phyloP scores from a whole-genome alignment of 2,329 filamentous ascomycete genomes.

The Phaeosphaeriaceae sp. region DNA sequence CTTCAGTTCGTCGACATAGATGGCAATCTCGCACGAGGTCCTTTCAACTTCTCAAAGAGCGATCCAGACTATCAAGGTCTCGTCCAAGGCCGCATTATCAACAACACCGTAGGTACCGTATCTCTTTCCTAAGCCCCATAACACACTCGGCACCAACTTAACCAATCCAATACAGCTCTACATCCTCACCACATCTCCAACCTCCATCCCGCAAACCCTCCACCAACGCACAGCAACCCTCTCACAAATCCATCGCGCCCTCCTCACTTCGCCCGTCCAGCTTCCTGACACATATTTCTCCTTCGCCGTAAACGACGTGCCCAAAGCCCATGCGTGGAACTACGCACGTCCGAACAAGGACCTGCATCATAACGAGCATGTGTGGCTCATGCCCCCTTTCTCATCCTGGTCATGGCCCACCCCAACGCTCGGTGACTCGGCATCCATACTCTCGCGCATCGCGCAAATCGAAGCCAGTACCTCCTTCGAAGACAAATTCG shows the following conservation, averaged over 20 bases:
- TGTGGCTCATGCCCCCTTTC: slow-evolving; percentile 31
- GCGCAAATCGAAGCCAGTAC: slow-evolving; percentile 9
- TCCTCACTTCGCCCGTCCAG: slow-evolving; percentile 14
- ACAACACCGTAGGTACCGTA: slow-evolving; percentile 18
- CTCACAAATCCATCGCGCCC: slow-evolving; percentile 21
- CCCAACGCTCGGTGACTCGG: slow-evolving; percentile 13
- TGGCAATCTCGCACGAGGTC: slow-evolving; percentile 5
- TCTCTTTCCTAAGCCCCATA: neutral
- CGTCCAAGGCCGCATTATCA: slow-evolving; percentile 22
- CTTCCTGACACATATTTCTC: slow-evolving; percentile 24
- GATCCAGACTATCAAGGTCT: slow-evolving; percentile 23
- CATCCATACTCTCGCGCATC: slow-evolving; percentile 14
- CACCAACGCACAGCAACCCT: slow-evolving; percentile 28
- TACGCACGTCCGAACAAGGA: slow-evolving; percentile 22
- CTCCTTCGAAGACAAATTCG: slow-evolving; percentile 16
- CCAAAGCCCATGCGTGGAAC: slow-evolving; percentile 25
- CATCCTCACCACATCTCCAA: slow-evolving; percentile 19
- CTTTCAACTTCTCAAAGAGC: slow-evolving; percentile 16
- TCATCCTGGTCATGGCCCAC: slow-evolving; percentile 24
- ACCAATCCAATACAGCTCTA: slow-evolving; percentile 17
- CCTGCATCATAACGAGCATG: slow-evolving; percentile 5
- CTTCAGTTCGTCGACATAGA: slow-evolving; percentile 8
- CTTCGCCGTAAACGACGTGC: slow-evolving; percentile 26
- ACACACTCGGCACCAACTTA: neutral
- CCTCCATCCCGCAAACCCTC: slow-evolving; percentile 14